phyloP scores from a whole-genome alignment of 345 rosid genomes.

The Carallia pectinifolia region DNA sequence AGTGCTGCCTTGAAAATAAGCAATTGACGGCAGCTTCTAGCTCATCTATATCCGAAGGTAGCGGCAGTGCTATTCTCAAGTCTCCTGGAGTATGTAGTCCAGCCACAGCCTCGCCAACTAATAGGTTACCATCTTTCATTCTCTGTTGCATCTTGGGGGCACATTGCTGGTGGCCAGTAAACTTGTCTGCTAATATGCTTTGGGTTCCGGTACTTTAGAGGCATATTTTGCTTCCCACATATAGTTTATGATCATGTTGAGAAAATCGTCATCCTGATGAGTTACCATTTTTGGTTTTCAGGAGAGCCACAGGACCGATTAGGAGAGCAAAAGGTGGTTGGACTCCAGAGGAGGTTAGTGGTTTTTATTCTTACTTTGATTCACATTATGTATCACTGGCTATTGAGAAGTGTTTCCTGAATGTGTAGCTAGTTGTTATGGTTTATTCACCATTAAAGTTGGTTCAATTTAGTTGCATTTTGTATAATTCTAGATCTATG shows the following conservation, averaged over 20 bases:
- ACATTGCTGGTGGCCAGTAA: not conserved
- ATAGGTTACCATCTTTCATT: conserved; percentile 39
- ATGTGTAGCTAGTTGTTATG: not conserved
- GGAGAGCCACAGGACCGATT: conserved; percentile 96
- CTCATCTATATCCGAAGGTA: conserved; percentile 78
- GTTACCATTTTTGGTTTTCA: conserved; percentile 32
- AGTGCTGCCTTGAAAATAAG: conserved; percentile 79
- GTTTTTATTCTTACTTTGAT: conserved; percentile 1
- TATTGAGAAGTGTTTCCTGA: not conserved
- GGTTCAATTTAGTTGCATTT: not conserved
- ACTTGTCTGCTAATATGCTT: not conserved
- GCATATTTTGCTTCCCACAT: not conserved
- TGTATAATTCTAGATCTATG: not conserved
- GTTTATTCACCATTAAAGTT: not conserved
- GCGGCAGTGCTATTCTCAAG: conserved; percentile 60
- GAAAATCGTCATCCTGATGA: conserved; percentile 3
- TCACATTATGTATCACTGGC: not conserved
- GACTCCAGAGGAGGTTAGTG: conserved; percentile 85
- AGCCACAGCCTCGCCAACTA: conserved; percentile 57
- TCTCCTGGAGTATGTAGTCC: conserved; percentile 78
- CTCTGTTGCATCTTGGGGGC: not conserved
- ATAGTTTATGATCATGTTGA: not conserved
- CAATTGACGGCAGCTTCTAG: conserved; percentile 73
- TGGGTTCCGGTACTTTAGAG: not conserved
- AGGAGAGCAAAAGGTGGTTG: conserved; percentile 99